Evolutionary conservation across 225 moss, liverwort and hornwort species (phyloP).

Genomic region (Polytrichum formosum): DNA sequence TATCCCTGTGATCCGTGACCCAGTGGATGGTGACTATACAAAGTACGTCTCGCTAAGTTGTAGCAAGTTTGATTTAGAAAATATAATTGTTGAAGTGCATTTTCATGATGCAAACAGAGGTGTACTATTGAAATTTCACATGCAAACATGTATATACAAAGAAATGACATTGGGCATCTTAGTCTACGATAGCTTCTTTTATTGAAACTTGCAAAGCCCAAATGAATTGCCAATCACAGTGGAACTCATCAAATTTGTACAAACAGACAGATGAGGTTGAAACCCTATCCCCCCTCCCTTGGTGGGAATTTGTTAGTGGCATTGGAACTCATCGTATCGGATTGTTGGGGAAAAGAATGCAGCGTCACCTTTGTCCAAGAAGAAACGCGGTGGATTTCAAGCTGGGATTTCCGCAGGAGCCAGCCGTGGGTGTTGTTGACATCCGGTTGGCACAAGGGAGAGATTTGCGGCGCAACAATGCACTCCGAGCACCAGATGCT

Average conservation of each 20-base stretch:
- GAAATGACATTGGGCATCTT: too few relatives aligned
- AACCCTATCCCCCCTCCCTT: too few relatives aligned
- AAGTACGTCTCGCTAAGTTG: slow-evolving; percentile 18
- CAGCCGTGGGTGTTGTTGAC: slow-evolving; percentile 48
- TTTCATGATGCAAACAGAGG: too few relatives aligned
- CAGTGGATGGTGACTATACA: slow-evolving; percentile 31
- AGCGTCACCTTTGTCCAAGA: slow-evolving; percentile 47
- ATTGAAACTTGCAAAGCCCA: too few relatives aligned
- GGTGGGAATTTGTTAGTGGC: background rate
- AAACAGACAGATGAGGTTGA: too few relatives aligned
- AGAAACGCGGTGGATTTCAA: slow-evolving; percentile 38
- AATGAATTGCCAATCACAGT: too few relatives aligned
- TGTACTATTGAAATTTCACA: too few relatives aligned
- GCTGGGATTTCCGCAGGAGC: slow-evolving; percentile 10
- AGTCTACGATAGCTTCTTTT: too few relatives aligned
- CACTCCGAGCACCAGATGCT: slow-evolving; percentile 13
- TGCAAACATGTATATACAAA: too few relatives aligned
- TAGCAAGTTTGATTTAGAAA: background rate
- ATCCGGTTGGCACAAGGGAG: slow-evolving; percentile 55
- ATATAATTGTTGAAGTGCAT: too few relatives aligned
- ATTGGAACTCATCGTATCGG: background rate
- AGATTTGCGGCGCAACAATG: slow-evolving; percentile 26
- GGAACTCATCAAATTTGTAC: too few relatives aligned
- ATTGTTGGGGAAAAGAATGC: slow-evolving; percentile 30
- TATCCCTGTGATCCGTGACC: slow-evolving; percentile 42